Percentiles rank a stretch among this genome's conserved stretches.
These are phyloP conservation scores for Tilletiaria anomala DNA, from an alignment of 1,284 basidiomycete genomes.

Conservation along the genomic window DNA sequence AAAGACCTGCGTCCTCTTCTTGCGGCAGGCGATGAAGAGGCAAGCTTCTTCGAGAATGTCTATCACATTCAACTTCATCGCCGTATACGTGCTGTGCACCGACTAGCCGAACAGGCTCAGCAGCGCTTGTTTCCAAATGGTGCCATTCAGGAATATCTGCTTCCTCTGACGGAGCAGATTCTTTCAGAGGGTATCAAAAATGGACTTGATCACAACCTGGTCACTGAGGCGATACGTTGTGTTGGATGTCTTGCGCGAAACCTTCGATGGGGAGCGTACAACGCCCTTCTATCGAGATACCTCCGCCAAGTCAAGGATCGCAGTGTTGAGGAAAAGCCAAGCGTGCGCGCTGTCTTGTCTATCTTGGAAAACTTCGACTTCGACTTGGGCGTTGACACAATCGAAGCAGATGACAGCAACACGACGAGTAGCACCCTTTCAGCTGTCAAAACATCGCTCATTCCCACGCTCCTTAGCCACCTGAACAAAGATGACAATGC, in stretches of 20 bases:
- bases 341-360: slow-evolving; percentile 70
- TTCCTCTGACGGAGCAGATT: slow-evolving; percentile 75
- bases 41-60: slow-evolving; percentile 92
- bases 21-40: slow-evolving; percentile 83
- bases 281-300: slow-evolving; percentile 66
- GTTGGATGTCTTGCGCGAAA: slow-evolving; percentile 22
- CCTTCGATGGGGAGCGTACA: slow-evolving; percentile 66
- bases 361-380: slow-evolving; percentile 89
- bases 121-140: slow-evolving; percentile 43
- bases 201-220: slow-evolving; percentile 79
- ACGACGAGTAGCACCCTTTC: slow-evolving; percentile 51
- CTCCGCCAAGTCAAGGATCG: slow-evolving; percentile 59
- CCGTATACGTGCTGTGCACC: slow-evolving; percentile 68
- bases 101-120: slow-evolving; percentile 68
- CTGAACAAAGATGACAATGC: slow-evolving; percentile 57
- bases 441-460: slow-evolving; percentile 50
- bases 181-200: slow-evolving; percentile 44
- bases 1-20: slow-evolving; percentile 68
- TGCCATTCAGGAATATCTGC: slow-evolving; percentile 43
- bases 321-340: slow-evolving; percentile 62
- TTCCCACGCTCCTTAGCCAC: slow-evolving; percentile 33
- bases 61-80: slow-evolving; percentile 88
- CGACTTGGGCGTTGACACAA: slow-evolving; percentile 16
- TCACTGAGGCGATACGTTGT: slow-evolving; percentile 73
- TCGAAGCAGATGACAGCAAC: slow-evolving; percentile 3